Percentiles rank a stretch among this genome's conserved stretches.
Evolutionary conservation across 192 early-diverging fungal genomes (phyloP).

Genomic region (Phlyctochytrium bullatum): DNA sequence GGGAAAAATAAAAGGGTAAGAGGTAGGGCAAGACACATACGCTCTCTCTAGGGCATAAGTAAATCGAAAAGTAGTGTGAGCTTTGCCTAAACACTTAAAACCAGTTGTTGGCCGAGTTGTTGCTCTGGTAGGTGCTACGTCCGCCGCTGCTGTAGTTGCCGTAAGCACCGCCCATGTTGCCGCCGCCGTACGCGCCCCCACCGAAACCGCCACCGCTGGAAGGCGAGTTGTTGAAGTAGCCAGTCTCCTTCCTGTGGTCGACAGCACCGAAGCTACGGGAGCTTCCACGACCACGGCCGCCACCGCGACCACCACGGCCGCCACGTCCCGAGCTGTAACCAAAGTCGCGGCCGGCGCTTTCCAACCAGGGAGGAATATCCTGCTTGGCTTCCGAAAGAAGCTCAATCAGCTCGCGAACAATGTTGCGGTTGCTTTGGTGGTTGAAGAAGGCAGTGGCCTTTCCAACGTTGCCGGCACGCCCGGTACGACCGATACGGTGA

Average conservation of each 20-base stretch:
- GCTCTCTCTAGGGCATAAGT: too few species aligned
- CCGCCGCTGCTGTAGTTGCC: constrained; percentile 21
- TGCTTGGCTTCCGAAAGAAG: constrained; percentile 93
- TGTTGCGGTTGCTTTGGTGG: constrained; percentile 73
- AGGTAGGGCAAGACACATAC: too few species aligned
- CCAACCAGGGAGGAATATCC: constrained; percentile 82
- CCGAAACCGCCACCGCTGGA: constrained; percentile 20
- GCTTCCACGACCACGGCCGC: constrained; percentile 34
- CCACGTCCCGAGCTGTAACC: constrained; percentile 40
- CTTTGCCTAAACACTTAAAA: too few species aligned
- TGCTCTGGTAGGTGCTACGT: constrained; percentile 13
- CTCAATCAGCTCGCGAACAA: constrained; percentile 82
- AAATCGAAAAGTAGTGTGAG: too few species aligned
- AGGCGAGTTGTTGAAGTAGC: constrained; percentile 9
- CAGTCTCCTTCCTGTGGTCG: constrained; percentile 31
- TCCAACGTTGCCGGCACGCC: constrained; percentile 91
- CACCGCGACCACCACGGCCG: constrained; percentile 53
- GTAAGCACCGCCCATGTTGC: constrained; percentile 27
- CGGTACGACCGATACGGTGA: constrained; percentile 98
- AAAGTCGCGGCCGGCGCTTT: constrained; percentile 49
- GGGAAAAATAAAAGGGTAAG: too few species aligned
- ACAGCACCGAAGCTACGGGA: constrained; percentile 35
- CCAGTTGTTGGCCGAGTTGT: constrained; percentile 22
- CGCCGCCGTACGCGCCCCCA: constrained; percentile 21
- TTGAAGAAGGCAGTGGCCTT: constrained; percentile 94